A percentile compares a stretch with the other conserved stretches of the same genome.
Evolutionary conservation across 2,329 filamentous ascomycete genomes (phyloP).

Genomic region (Fusarium sp.): DNA sequence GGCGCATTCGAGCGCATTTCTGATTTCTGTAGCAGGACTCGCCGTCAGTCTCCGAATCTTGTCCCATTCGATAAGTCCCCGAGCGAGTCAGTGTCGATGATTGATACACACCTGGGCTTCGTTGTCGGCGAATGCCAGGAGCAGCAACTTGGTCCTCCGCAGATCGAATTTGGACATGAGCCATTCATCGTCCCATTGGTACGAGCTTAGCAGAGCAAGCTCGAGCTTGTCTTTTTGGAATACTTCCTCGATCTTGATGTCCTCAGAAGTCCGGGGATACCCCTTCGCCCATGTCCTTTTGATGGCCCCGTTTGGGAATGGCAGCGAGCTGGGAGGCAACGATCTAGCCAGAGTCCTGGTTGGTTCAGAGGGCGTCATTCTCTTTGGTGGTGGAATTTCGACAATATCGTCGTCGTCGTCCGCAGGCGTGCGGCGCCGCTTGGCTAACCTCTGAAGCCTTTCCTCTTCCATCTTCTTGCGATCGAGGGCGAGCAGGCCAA

Average conservation of each 20-base stretch:
- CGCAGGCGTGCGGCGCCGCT: constrained; percentile 54
- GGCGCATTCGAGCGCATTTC: constrained; percentile 63
- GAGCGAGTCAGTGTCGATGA: constrained; percentile 14
- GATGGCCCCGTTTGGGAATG: constrained; percentile 70
- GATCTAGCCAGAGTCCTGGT: constrained; percentile 12
- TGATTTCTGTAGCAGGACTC: constrained; percentile 51
- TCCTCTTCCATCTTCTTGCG: constrained; percentile 88
- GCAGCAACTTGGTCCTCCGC: constrained; percentile 68
- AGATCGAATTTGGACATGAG: constrained; percentile 76
- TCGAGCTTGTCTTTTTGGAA: constrained; percentile 77
- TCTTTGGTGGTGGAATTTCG: constrained; percentile 47
- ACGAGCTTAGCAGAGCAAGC: constrained; percentile 86
- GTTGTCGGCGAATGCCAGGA: constrained; percentile 66
- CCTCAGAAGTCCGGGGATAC: constrained; percentile 69
- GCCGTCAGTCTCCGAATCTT: constrained; percentile 35
- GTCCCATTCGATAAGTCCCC: constrained; percentile 7
- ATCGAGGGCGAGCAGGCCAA: constrained; percentile 68
- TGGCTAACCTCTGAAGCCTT: constrained; percentile 75
- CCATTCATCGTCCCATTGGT: constrained; percentile 87
- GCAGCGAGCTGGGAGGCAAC: constrained; percentile 44
- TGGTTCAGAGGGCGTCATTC: constrained; percentile 26
- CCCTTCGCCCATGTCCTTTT: constrained; percentile 84
- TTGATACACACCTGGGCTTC: constrained; percentile 61
- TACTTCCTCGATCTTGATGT: constrained; percentile 90
- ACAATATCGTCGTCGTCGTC: constrained; percentile 45